Evolutionary conservation across 768 basidiomycete genomes (phyloP).

Genomic region (Tulasnella sp.): DNA sequence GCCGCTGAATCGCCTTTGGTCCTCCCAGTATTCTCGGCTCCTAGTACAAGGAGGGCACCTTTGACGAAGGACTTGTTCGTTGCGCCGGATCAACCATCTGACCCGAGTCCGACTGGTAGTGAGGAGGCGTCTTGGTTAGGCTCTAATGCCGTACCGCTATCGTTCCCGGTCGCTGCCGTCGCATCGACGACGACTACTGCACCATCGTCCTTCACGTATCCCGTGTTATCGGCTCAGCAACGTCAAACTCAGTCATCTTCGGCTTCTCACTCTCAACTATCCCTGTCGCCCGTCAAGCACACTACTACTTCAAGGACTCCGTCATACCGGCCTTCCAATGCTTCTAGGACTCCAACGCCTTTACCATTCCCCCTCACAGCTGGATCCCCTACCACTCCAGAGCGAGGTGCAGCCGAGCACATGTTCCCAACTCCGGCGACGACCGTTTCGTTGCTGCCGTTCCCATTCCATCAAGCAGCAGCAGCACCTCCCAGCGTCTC

Average conservation of each 20-base stretch:
- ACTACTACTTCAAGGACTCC: too few relatives aligned
- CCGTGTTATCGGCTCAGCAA: not conserved
- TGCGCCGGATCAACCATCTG: not conserved
- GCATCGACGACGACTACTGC: not conserved
- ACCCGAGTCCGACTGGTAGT: not conserved
- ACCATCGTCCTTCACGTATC: not conserved
- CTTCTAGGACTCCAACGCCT: not conserved
- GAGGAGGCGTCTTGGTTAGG: conserved; percentile 6
- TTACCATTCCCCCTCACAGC: conserved; percentile 11
- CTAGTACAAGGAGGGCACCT: not conserved
- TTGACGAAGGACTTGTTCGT: conserved; percentile 3
- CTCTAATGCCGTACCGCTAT: not conserved
- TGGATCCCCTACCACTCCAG: not conserved
- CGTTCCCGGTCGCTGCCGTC: not conserved
- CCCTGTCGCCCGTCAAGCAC: too few relatives aligned
- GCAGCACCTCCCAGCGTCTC: too few relatives aligned
- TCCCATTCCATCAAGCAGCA: conserved; percentile 1
- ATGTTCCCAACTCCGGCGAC: conserved; percentile 12
- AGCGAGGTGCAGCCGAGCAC: not conserved
- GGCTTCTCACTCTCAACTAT: too few relatives aligned
- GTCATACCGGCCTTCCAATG: too few relatives aligned
- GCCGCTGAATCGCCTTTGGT: not conserved
- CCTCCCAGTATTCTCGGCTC: conserved; percentile 5
- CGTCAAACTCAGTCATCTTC: not conserved
- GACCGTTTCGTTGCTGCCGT: conserved; percentile 7